These are phyloP conservation scores for Cryphonectria naterciae DNA, from an alignment of 2,329 filamentous ascomycete genomes.

Conservation along the genomic window DNA sequence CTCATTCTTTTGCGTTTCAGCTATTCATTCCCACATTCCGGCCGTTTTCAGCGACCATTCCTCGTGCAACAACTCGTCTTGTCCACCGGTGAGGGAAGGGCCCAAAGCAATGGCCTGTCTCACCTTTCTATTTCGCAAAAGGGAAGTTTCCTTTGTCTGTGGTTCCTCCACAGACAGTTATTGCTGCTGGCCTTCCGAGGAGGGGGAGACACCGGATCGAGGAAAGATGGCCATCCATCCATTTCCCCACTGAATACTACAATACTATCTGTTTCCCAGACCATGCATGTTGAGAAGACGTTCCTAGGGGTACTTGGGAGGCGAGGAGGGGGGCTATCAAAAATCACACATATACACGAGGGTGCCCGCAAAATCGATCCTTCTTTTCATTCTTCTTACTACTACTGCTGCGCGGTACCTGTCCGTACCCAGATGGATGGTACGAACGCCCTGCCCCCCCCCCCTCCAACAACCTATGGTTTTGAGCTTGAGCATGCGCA, in stretches of 20 bases:
- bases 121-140: not conserved
- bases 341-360: not conserved
- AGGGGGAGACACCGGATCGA: not conserved
- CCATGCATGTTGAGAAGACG: not conserved
- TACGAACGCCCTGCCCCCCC: not conserved
- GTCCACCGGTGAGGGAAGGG: not conserved
- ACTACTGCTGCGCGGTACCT: not conserved
- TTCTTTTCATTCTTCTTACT: not conserved
- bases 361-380: not conserved
- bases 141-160: not conserved
- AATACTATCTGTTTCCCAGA: not conserved
- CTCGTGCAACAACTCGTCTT: not conserved
- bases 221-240: not conserved
- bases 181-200: not conserved
- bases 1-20: not conserved
- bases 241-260: not conserved
- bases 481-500: conserved; percentile 1
- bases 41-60: conserved; percentile 5
- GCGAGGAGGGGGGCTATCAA: not conserved
- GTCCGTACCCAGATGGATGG: not conserved
- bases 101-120: not conserved
- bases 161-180: not conserved
- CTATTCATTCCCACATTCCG: conserved; percentile 1
- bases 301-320: not conserved
- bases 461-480: not conserved